Conservation (phyloP, 192 early-diverging fungal species). For the Chytriomyces sp. region DNA sequence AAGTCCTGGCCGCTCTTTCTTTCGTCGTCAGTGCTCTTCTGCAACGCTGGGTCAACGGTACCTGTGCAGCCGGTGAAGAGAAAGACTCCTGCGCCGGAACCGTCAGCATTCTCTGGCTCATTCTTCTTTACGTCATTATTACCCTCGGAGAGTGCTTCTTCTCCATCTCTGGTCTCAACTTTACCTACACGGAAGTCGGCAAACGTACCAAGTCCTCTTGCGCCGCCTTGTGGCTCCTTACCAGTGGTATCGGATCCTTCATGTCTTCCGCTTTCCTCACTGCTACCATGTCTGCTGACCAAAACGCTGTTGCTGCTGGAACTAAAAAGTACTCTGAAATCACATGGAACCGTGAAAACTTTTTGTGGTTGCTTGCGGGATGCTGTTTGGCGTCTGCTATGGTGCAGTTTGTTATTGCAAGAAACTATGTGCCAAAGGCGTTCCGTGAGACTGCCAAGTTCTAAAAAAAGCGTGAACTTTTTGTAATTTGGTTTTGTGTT, state of each 20-base stretch:
- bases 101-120: background rate
- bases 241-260: slow-evolving; percentile 47
- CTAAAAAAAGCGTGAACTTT: background rate
- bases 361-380: slow-evolving; percentile 44
- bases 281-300: slow-evolving; percentile 9
- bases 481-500: too few relatives aligned
- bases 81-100: slow-evolving; percentile 3
- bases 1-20: slow-evolving; percentile 55
- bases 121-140: slow-evolving; percentile 54
- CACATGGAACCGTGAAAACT: slow-evolving; percentile 17
- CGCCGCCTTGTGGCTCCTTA: slow-evolving; percentile 62
- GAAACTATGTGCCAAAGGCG: slow-evolving; percentile 53
- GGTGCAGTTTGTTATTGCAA: slow-evolving; percentile 52
- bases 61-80: slow-evolving; percentile 33
- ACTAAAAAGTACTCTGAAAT: too few relatives aligned
- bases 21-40: slow-evolving; percentile 48
- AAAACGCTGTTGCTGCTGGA: background rate
- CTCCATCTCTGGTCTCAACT: slow-evolving; percentile 66
- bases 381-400: slow-evolving; percentile 41
- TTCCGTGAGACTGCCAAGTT: slow-evolving; percentile 27
- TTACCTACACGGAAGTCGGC: slow-evolving; percentile 67
- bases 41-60: slow-evolving; percentile 40
- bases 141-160: slow-evolving; percentile 63
- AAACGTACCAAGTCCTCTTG: slow-evolving; percentile 60
- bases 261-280: slow-evolving; percentile 3